Evolutionary conservation across 306 rosid species (phyloP), one percentile per base, ranked within the genome.

Genomic region (Quercus berberidifolia): DNA sequence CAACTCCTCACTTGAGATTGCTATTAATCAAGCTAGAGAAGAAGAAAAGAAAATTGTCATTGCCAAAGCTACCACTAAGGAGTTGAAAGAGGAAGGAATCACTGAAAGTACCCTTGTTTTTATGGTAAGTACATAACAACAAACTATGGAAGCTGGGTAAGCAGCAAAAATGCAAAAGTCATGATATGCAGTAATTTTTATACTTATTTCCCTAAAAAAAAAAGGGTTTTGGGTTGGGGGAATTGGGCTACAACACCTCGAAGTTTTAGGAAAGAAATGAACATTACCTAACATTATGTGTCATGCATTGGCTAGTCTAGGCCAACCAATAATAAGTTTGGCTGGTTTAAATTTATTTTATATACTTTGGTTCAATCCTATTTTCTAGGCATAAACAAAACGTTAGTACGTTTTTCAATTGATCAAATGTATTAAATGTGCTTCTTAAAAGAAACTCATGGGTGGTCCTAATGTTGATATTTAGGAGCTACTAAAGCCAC

Each of bases 51-150:
- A 90, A 73, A 20, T 67, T 83, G 90, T 80, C 3, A 54, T 90
- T 59, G 99, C 99, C 55, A 89, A 91, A 85, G 96, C 99, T 76
- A 91, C 97, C 43, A 72, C 96, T 3, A 90, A 88, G 76, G 90
- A 83, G 46, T 78, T 93, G 85, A 91, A 90, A 87, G 98, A 89
- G 41, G 99, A 91, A 77, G 99, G 99, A 85, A 78, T 93, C 15
- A 62, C 79, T 5, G 94, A 95, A 74, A 88, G 94, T 73, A 82
- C 84, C 77, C 9, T 78, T 43, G 85, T 91, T 78, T 77, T 96
- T 26, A 71, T 78, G 85, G 99, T 87, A 87, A 90, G 81, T 5
- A 78, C 54, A 57, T 72, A 73, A 41, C 31, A 71, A 41, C 62
- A 58, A n/a, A 25, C 31, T 54, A 4, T 33, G n/a, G 38, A 25